Base-by-base conservation (phyloP, 2,329 filamentous ascomycete genomes). In the Sporothrix sp. region DNA sequence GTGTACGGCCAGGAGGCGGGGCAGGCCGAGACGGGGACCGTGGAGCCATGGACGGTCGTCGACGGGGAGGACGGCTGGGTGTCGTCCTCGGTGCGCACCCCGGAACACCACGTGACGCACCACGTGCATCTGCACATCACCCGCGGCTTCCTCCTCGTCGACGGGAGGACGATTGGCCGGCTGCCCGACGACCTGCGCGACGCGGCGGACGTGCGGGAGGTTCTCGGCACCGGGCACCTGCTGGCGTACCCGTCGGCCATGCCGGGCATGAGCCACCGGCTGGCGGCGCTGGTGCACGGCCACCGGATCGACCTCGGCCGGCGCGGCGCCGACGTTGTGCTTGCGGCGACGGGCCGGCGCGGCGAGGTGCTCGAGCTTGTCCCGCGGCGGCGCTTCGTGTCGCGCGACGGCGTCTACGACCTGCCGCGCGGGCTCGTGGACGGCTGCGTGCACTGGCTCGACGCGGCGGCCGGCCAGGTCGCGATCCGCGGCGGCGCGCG, bases 401-500 rank as follows among this genome's bases (percentile, higher is more conserved):
- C 20, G 7, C 0, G 0, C 0, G 10, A 3, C 66, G 68, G 30
- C 72, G 73, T 0, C 3, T 70, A 64, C 32, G 78, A 81, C 54
- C 61, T 84, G 0, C 82, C 81, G 0, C 56, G 56, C 0, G 59
- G 67, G 0, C 64, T 85, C 0, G 54, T 81, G 0, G 61, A 74
- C 0, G 63, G 71, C 7, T 82, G 75, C 45, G 66, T 75, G 0
- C 81, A 85, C 54, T 85, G 80, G 79, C 63, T 84, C 4, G 66
- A 84, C 37, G 11, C 81, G 0, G 43, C 25, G 0, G 61, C 54
- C 0, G 54, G 59, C 0, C 43, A 56, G 0, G 45, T 85, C 0
- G 74, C 84, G 39, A 72, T 82, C 20, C 60, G 61, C 1, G 63
- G 70, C 0, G 53, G 60, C 0, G 61, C 63, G 4, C 13, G 25